Percentiles rank a stretch among this genome's conserved stretches.
Conservation (phyloP, 1,284 basidiomycete species). For the Apiotrichum gracile region DNA sequence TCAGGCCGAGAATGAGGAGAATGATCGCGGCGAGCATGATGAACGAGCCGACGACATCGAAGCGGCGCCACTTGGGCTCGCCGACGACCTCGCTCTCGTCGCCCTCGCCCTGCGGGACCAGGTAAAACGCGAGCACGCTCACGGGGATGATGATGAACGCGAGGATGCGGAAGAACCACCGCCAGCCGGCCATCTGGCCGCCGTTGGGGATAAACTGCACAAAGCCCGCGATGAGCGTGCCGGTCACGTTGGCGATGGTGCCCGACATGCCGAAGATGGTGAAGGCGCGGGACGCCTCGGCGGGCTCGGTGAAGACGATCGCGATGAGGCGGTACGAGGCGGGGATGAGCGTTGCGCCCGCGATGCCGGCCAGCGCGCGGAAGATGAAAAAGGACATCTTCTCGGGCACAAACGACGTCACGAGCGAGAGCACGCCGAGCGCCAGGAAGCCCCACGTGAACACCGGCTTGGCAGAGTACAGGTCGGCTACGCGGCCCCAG, state of each 20-base stretch:
- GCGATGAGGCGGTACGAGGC: conserved; percentile 33
- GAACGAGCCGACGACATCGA: conserved; percentile 9
- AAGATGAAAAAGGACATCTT: conserved; percentile 37
- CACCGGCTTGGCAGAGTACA: conserved; percentile 27
- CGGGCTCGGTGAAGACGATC: conserved; percentile 18
- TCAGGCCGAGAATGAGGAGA: conserved; percentile 27
- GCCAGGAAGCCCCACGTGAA: conserved; percentile 25
- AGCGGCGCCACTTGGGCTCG: too few species aligned
- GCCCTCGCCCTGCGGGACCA: conserved; percentile 11
- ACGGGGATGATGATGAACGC: conserved; percentile 18
- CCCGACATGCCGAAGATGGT: conserved; percentile 36
- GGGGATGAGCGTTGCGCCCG: conserved; percentile 30
- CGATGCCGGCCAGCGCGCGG: conserved; percentile 32
- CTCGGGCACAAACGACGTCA: conserved; percentile 35
- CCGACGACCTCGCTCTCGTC: too few species aligned
- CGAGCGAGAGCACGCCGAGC: conserved; percentile 29
- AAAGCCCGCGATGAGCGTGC: conserved; percentile 28
- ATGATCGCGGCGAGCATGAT: conserved; percentile 18
- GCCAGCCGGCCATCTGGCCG: conserved; percentile 35
- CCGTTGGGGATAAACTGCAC: conserved; percentile 33
- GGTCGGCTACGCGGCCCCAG: conserved; percentile 31
- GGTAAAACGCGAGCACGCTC: conserved; percentile 6
- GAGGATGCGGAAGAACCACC: conserved; percentile 44
- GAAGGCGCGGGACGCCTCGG: conserved; percentile 24
- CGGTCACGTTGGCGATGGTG: conserved; percentile 25